phyloP scores from a whole-genome alignment of 331 rosid genomes.

The Malus hybrid region DNA sequence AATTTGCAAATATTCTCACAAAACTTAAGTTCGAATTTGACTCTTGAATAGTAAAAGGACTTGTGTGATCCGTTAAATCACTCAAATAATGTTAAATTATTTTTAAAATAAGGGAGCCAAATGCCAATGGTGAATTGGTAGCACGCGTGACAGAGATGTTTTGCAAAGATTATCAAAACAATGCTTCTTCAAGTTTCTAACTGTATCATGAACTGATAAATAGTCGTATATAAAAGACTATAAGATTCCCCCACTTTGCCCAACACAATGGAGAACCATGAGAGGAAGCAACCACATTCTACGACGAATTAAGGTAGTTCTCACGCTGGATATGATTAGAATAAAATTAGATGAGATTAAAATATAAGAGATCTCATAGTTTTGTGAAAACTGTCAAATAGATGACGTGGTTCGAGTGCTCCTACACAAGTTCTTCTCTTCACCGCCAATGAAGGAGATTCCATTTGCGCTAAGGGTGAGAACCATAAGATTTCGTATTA shows the following conservation, averaged over 20 bases:
- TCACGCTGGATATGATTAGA: background rate
- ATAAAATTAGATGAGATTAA: no score
- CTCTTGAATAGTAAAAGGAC: no score
- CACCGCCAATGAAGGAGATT: background rate
- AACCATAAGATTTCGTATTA: background rate
- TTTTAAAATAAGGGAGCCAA: background rate
- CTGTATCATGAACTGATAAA: background rate
- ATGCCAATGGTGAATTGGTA: background rate
- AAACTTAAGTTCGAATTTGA: no score
- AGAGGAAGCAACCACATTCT: background rate
- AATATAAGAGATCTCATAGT: no score
- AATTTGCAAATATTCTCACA: no score
- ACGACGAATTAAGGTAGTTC: background rate
- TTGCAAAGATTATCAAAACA: background rate
- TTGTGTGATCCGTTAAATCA: no score
- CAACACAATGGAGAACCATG: no score
- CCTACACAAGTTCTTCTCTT: background rate
- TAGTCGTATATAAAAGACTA: no score
- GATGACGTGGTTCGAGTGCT: background rate
- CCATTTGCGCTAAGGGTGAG: background rate
- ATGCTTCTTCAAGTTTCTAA: background rate
- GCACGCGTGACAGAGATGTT: background rate
- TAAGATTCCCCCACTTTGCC: no score
- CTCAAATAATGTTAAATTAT: no score
- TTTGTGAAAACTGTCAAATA: background rate